Evolutionary conservation across 1,284 basidiomycete genomes (phyloP), one percentile per base, ranked within the genome.

Genomic region (Prillingera fragicola): DNA sequence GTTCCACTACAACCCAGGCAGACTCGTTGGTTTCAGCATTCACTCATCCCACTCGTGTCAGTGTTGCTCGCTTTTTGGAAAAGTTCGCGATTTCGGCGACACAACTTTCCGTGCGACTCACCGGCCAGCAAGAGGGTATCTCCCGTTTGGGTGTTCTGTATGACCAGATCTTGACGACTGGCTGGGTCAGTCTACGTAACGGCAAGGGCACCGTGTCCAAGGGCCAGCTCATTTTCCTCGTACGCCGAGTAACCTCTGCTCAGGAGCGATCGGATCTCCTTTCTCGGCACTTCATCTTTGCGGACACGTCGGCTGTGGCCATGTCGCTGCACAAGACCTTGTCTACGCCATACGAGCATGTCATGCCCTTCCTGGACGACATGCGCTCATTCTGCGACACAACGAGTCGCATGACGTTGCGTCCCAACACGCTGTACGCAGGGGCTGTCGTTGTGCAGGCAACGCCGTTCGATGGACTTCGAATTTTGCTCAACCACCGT

Each of bases 161-260:
- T 48, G 73, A 75, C 50, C 67, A 65, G 40, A 73, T 75, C 35
- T 53, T 74, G 31, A 73, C 73, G 3, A 73, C 73, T 22, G 72
- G 73, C 17, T 68, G 67, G 59, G 69, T 70, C 37, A 59, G 60
- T 34, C 48, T 69, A 14, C 38, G 46, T 37, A 57, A 59, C 44
- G 54, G 55, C 31, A 60, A 52, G 21, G 68, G 70, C 47, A 71
- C 66, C 3, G 67, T 73, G 8, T 68, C 71, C 5, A 73, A 72
- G 52, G 73, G 73, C 14, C 73, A 73, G 54, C 56, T 74, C 39
- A 67, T 73, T 47, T 69, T 73, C 48, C 62, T 74, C 10, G 67
- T 72, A 4, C 67, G 72, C 13, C 59, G 71, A 8, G 59, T 73
- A 8, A 55, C 57, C 3, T 69, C 66, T 13, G 37, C 57, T 9